These are phyloP conservation scores for Solanum commersonii DNA, from an alignment of 257 asterid species.

Conservation along the genomic window DNA sequence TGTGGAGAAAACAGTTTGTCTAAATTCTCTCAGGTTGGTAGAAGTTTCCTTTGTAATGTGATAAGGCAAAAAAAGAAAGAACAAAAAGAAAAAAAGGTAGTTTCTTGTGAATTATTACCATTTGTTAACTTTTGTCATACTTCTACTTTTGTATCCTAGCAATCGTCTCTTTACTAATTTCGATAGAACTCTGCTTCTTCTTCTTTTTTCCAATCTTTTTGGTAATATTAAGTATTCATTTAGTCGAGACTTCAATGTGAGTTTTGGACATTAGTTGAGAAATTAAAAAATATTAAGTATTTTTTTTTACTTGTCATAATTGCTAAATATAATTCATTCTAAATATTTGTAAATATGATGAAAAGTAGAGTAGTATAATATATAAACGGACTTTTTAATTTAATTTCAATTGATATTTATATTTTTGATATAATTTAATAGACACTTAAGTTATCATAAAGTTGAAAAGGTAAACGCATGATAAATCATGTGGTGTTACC, in stretches of 20 bases:
- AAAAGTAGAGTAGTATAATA: too few relatives aligned
- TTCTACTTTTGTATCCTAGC: background rate
- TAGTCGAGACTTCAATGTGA: too few relatives aligned
- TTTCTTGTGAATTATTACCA: background rate
- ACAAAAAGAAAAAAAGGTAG: background rate
- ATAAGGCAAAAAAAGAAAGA: background rate
- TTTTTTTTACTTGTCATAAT: too few relatives aligned
- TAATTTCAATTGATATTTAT: too few relatives aligned
- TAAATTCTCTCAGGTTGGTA: background rate
- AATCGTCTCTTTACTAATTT: background rate
- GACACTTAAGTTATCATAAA: too few relatives aligned
- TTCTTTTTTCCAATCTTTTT: background rate
- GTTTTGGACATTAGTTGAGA: rapidly evolving
- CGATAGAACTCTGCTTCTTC: too few relatives aligned
- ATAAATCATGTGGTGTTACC: too few relatives aligned
- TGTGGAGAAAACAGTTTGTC: background rate
- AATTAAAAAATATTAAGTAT: too few relatives aligned
- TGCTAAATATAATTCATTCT: background rate
- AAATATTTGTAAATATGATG: too few relatives aligned
- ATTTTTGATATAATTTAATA: too few relatives aligned
- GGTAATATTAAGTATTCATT: background rate
- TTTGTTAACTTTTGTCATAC: background rate
- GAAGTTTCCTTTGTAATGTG: background rate
- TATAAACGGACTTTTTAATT: too few relatives aligned
- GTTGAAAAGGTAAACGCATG: too few relatives aligned